Base-by-base conservation (phyloP, 768 basidiomycete genomes). In the Xerocomellus intermedius region DNA sequence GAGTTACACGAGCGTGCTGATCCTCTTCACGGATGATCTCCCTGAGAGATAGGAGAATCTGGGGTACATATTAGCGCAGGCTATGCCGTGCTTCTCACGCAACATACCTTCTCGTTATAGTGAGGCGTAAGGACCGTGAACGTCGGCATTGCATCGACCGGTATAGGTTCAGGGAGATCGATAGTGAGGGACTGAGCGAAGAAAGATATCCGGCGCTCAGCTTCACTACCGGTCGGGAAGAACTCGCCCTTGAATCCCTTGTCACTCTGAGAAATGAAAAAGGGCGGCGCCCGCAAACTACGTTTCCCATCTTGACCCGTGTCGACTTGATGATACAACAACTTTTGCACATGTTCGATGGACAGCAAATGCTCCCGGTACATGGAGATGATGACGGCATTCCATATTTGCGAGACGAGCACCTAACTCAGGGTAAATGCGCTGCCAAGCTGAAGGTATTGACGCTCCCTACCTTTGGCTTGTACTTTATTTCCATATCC, bases 321-420 rank as follows among this genome's bases (percentile, higher is more conserved):
- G 61, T 96, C 94, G 30, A 98, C 91, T 69, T 99, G 97, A 71
- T 98, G 97, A 64, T 99, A 98, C 9, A 98, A 83, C 12, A 98
- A 75, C 70, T 96, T 97, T 75, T 99, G 97, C 39, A 99, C 96
- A 64, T 99, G 97, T 63, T 98, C 94, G 67, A 99, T 99, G 45
- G 95, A 98, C 35, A 98, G 78, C n/a, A 99, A 73, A 69, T 98
- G 97, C 71, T 99, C 97, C 67, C 97, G 87, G 73, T 98, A 99
- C 97, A 99, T 99, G 14, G 96, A 98, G 62, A 99, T 98, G 74
- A 99, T 97, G 75, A 99, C 87, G 22, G 97, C 97, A 69, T 99
- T 99, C 97, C 97, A 98, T 52, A 99, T 95, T 74, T 98, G 97
- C 16, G 95, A 97, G 42, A 99, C 96, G 38, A 99, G 82, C 37